phyloP scores from a whole-genome alignment of 257 asterid genomes.

The Solanum paucissectum region DNA sequence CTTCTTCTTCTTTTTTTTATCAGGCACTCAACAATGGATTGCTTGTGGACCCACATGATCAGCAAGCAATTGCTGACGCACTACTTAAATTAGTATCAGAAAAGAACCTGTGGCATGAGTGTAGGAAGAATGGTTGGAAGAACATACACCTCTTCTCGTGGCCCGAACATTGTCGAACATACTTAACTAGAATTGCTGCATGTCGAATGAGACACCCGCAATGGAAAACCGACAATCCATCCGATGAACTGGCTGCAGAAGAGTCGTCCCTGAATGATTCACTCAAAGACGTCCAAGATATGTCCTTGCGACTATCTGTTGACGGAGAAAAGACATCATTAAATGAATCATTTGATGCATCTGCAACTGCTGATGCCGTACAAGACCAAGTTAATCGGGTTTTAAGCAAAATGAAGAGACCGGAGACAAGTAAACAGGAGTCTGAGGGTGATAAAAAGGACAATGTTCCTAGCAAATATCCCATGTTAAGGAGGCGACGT shows the following conservation, averaged over 20 bases:
- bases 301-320: conserved; percentile 63
- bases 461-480: conserved; percentile 40
- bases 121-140: conserved; percentile 62
- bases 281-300: conserved; percentile 59
- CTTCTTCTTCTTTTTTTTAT: not conserved
- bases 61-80: conserved; percentile 53
- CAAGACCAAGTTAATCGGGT: conserved; percentile 61
- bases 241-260: conserved; percentile 42
- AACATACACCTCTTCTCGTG: conserved; percentile 80
- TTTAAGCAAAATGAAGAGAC: conserved; percentile 53
- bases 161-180: conserved; percentile 86
- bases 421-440: conserved; percentile 20
- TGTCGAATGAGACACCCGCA: conserved; percentile 90
- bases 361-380: conserved; percentile 25
- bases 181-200: conserved; percentile 60
- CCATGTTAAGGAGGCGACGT: conserved; percentile 56
- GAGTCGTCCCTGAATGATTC: conserved; percentile 80
- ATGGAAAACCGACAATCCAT: conserved; percentile 72
- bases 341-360: conserved; percentile 36
- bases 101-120: conserved; percentile 71
- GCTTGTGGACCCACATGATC: conserved; percentile 80
- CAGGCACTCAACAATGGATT: conserved; percentile 73
- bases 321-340: conserved; percentile 69
- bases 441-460: conserved; percentile 37
- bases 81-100: conserved; percentile 67